phyloP scores from a whole-genome alignment of 2,329 filamentous ascomycete species.

The Gaeumannomyces tritici region DNA sequence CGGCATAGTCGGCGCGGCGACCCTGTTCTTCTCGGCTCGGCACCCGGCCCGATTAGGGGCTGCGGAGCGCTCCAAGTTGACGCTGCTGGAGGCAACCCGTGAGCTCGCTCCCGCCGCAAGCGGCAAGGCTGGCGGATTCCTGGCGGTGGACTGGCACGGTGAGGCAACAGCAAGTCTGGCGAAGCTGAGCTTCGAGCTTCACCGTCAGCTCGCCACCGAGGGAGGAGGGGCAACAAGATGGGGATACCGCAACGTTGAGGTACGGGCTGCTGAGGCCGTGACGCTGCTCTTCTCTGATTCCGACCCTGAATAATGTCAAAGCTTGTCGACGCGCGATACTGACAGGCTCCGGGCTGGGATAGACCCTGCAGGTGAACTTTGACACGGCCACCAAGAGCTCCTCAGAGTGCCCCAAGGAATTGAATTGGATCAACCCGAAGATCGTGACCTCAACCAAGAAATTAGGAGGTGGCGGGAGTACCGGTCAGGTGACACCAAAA shows the following conservation, averaged over 20 bases:
- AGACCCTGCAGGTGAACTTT: conserved; percentile 2
- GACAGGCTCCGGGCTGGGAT: not conserved
- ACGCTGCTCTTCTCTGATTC: not conserved
- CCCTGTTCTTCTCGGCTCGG: conserved; percentile 61
- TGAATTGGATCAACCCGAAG: not conserved
- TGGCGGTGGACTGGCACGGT: conserved; percentile 65
- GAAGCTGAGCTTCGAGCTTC: conserved; percentile 59
- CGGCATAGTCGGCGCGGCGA: conserved; percentile 61
- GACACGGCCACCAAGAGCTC: conserved; percentile 14
- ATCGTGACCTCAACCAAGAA: conserved; percentile 1
- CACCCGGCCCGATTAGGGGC: conserved; percentile 44
- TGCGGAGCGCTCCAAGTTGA: conserved; percentile 43
- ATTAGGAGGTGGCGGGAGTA: conserved; percentile 3
- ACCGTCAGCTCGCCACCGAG: conserved; percentile 51
- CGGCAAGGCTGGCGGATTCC: conserved; percentile 63
- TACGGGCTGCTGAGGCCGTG: conserved; percentile 48
- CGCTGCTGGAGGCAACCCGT: conserved; percentile 35
- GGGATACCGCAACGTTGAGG: conserved; percentile 35
- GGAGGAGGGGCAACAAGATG: conserved; percentile 45
- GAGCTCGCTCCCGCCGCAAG: conserved; percentile 65
- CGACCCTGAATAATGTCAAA: not conserved
- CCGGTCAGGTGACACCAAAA: conserved; percentile 48
- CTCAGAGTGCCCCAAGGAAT: not conserved
- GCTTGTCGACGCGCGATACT: not conserved
- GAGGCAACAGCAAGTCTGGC: conserved; percentile 48